Evolutionary conservation across 345 rosid genomes (phyloP).

Genomic region (Microcos paniculata): DNA sequence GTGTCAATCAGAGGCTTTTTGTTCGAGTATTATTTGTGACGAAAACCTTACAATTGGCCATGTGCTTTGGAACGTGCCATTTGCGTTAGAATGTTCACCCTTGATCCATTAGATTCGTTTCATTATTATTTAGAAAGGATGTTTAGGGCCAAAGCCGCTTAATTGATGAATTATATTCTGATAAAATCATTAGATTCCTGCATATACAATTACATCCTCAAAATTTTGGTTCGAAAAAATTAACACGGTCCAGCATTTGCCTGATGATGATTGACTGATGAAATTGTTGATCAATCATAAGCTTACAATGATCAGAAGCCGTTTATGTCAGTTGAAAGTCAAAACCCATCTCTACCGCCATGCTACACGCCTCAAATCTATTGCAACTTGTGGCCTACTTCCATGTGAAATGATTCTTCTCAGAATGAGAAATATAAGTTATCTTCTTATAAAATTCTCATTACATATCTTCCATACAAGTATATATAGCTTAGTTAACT

Average conservation of each 20-base stretch:
- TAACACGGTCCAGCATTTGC: not conserved
- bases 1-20: not conserved
- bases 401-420: conserved; percentile 31
- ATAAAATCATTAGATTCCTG: not conserved
- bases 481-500: not conserved
- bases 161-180: not conserved
- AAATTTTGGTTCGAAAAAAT: not conserved
- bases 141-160: not conserved
- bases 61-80: not conserved
- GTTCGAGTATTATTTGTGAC: too few species aligned
- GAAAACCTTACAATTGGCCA: too few species aligned
- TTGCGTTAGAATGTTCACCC: not conserved
- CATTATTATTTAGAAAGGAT: not conserved
- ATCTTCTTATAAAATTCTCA: not conserved
- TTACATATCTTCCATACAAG: not conserved
- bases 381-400: not conserved
- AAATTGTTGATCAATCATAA: too few species aligned
- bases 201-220: not conserved
- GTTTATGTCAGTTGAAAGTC: conserved; percentile 1
- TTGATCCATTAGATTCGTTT: not conserved
- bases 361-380: conserved; percentile 35
- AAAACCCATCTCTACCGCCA: too few species aligned
- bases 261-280: not conserved
- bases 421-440: not conserved
- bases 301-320: conserved; percentile 12